Evolutionary conservation across 202 grass and related monocot species (phyloP).

Genomic region (Tripidium arundinaceum): DNA sequence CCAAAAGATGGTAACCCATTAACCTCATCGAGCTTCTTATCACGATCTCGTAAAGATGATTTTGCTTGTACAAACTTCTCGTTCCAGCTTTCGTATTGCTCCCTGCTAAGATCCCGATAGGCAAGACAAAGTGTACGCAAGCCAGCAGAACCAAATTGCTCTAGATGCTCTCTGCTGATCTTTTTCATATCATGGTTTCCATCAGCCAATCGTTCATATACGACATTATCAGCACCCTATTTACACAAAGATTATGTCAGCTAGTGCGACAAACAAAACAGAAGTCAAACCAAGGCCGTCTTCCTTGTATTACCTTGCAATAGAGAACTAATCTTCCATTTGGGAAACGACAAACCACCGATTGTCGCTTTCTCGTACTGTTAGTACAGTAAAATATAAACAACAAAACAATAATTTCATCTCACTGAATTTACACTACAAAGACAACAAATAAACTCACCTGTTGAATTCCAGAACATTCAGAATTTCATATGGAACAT

Average conservation of each 20-base stretch:
- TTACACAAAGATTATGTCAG: conserved; percentile 21
- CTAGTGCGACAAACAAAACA: conserved; percentile 19
- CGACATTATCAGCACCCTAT: conserved; percentile 93
- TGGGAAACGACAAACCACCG: conserved; percentile 86
- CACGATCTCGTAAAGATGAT: conserved; percentile 88
- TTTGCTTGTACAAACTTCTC: conserved; percentile 98
- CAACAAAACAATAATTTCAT: conserved; percentile 17
- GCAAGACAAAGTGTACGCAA: conserved; percentile 97
- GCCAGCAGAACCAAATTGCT: conserved; percentile 92
- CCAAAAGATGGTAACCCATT: conserved; percentile 22
- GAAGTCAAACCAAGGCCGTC: conserved; percentile 1
- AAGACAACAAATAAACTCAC: conserved; percentile 32
- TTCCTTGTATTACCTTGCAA: conserved; percentile 79
- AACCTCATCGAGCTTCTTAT: conserved; percentile 98
- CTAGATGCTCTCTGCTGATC: conserved; percentile 83
- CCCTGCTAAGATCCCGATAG: conserved; percentile 69
- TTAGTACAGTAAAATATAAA: conserved; percentile 33
- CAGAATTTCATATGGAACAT: conserved; percentile 88
- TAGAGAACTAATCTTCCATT: conserved; percentile 94
- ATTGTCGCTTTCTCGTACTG: conserved; percentile 97
- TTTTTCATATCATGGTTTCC: conserved; percentile 72
- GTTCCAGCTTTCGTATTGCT: conserved; percentile 93
- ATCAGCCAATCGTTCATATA: conserved; percentile 80
- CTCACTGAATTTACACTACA: conserved; percentile 30
- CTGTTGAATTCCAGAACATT: conserved; percentile 99